phyloP scores from a whole-genome alignment of 371 early-diverging fungal genomes.

The Conidiobolus incongruus region DNA sequence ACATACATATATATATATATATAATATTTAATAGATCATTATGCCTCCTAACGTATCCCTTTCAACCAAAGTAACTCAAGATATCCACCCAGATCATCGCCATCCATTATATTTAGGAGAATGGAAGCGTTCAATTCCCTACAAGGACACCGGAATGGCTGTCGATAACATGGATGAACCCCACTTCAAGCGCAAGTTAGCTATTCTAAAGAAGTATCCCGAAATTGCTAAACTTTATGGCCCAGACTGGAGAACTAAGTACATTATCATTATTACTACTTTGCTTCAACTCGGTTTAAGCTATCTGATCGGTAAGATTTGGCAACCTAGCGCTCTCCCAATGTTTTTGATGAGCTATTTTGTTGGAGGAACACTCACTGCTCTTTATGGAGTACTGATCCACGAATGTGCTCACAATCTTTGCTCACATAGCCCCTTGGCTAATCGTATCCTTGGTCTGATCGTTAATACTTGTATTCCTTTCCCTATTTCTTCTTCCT shows the following conservation, averaged over 20 bases:
- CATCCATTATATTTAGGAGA: conserved; percentile 59
- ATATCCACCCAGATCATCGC: conserved; percentile 38
- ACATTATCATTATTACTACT: conserved; percentile 36
- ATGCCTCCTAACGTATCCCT: too few species aligned
- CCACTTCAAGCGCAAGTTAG: conserved; percentile 71
- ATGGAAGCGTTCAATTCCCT: conserved; percentile 66
- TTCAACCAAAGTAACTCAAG: too few species aligned
- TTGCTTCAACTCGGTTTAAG: conserved; percentile 50
- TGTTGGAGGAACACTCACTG: conserved; percentile 65
- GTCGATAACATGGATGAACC: conserved; percentile 85
- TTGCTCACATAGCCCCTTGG: conserved; percentile 31
- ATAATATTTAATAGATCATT: too few species aligned
- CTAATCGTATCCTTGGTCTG: conserved; percentile 66
- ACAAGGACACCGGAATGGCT: conserved; percentile 45
- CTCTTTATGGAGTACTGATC: conserved; percentile 52
- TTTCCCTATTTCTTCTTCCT: conserved; percentile 57
- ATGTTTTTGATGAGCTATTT: conserved; percentile 42
- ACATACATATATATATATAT: too few species aligned
- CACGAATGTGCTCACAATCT: conserved; percentile 86
- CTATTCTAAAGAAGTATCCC: conserved; percentile 73
- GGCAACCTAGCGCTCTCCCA: conserved; percentile 27
- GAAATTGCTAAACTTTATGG: conserved; percentile 71
- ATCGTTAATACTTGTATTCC: conserved; percentile 70
- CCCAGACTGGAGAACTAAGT: conserved; percentile 52
- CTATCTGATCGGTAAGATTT: conserved; percentile 44